A percentile compares a stretch with the other conserved stretches of the same genome.
phyloP scores from a whole-genome alignment of 495 filamentous ascomycete genomes.

The Apodospora peruviana region DNA sequence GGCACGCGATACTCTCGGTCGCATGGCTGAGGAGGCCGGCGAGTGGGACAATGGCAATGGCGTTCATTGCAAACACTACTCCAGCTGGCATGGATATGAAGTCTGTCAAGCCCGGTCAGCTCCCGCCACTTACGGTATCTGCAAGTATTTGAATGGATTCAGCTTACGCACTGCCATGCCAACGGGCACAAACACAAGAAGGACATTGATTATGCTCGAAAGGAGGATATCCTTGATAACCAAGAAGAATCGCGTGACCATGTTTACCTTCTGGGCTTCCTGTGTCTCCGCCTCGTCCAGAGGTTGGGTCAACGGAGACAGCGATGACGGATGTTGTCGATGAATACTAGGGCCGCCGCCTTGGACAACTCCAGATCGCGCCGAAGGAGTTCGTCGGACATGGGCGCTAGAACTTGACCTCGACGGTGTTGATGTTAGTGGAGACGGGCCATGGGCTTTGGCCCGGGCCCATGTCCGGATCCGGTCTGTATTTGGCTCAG shows the following conservation, averaged over 20 bases:
- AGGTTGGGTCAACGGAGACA: too few relatives aligned
- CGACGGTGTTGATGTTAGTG: background rate
- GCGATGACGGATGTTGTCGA: background rate
- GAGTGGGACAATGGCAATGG: conserved; percentile 76
- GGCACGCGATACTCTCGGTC: conserved; percentile 73
- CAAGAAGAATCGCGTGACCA: conserved; percentile 39
- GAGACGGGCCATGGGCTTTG: conserved; percentile 5
- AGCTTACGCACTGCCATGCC: conserved; percentile 63
- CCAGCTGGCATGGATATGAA: conserved; percentile 12
- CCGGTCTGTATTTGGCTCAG: too few relatives aligned
- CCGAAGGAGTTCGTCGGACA: background rate
- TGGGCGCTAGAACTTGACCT: background rate
- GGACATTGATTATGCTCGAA: conserved; percentile 68
- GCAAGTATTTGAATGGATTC: background rate
- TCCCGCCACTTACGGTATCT: background rate
- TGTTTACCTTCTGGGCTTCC: conserved; percentile 1
- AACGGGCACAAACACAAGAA: conserved; percentile 72
- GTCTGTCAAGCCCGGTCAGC: background rate
- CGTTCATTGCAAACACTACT: conserved; percentile 55
- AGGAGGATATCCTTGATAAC: conserved; percentile 50
- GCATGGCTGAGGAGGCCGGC: conserved; percentile 74
- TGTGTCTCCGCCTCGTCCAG: background rate
- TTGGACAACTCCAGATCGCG: background rate
- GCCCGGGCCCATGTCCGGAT: conserved; percentile 4
- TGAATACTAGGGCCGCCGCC: background rate